These are phyloP conservation scores for Neurospora sublineolata DNA, from an alignment of 495 filamentous ascomycete species.

Conservation along the genomic window DNA sequence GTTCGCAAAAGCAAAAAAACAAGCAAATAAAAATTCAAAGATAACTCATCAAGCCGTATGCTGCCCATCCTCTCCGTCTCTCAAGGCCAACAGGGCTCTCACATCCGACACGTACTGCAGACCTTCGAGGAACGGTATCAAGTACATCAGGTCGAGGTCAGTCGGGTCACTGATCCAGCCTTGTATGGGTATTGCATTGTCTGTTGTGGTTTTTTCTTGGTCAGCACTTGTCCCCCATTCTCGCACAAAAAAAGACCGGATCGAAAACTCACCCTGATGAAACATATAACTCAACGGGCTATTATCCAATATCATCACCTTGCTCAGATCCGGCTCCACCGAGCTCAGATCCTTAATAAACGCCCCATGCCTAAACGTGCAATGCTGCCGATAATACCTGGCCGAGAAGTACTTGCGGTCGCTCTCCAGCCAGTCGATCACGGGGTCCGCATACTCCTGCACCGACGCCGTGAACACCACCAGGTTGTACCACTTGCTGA, in stretches of 20 bases:
- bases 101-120: slow-evolving; percentile 95
- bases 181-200: slow-evolving; percentile 90
- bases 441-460: slow-evolving; percentile 96
- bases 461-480: slow-evolving; percentile 94
- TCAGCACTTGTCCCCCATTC: slow-evolving; percentile 2
- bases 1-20: not conserved
- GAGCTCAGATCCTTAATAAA: slow-evolving; percentile 97
- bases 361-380: slow-evolving; percentile 84
- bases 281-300: slow-evolving; percentile 98
- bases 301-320: slow-evolving; percentile 97
- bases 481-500: slow-evolving; percentile 95
- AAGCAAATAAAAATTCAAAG: not conserved
- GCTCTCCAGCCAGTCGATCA: slow-evolving; percentile 96
- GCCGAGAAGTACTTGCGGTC: slow-evolving; percentile 91
- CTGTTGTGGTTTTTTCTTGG: slow-evolving; percentile 29
- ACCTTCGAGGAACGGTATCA: slow-evolving; percentile 88
- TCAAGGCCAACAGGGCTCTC: slow-evolving; percentile 72
- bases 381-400: slow-evolving; percentile 91
- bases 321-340: slow-evolving; percentile 90
- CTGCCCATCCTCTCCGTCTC: slow-evolving; percentile 66
- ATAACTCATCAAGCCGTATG: slow-evolving; percentile 26
- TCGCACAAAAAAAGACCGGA: not conserved
- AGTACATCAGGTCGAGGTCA: slow-evolving; percentile 78
- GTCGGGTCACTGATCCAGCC: slow-evolving; percentile 89
- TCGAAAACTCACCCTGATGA: slow-evolving; percentile 65